Evolutionary conservation across 202 grass and related monocot genomes (phyloP), one percentile per base, ranked within the genome.

Genomic region (Digitaria exilis): DNA sequence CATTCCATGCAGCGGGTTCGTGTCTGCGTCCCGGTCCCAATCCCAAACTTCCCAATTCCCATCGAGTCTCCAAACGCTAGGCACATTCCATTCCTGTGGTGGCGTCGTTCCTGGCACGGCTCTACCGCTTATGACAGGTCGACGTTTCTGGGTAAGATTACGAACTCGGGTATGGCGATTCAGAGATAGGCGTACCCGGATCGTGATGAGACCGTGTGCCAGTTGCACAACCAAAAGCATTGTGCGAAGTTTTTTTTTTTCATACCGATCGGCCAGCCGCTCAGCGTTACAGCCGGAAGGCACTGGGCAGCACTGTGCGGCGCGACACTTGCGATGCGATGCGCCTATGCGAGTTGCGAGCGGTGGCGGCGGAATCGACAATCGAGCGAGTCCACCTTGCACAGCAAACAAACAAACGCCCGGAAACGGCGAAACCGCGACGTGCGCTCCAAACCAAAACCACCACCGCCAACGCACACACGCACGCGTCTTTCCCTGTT

Each of bases 361-460:
- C 17, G 30, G 7, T 19, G 11, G 51, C 39, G 19, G 9, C 19
- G 37, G 55, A 60, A 39, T 7, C 15, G 18, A 65, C n/a, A n/a
- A n/a, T 31, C 4, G 11, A 42, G 43, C 44, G 16, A 42, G 45
- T 22, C 75, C 76, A 22, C 45, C 56, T 55, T 64, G 84, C 34
- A 18, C 76, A 12, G 57, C 67, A 65, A 73, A 17, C n/a, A n/a
- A n/a, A n/a, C 32, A 59, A 78, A 57, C 25, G 7, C 11, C 46
- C 48, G 43, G n/a, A 39, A 37, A 37, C 35, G 35, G 35, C 35
- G 35, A 80, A 73, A 78, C 84, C 76, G 46, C 46, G 67, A 66
- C 76, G 60, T 80, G 67, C 76, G 67, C 69, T 9, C 14, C 84
- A 80, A 86, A 66, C 57, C 76, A 65, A 35, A 79, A 48, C 62